Evolutionary conservation across 805 yeast species (phyloP), one percentile per base, ranked within the genome.

Genomic region (Pichia nakasei): DNA sequence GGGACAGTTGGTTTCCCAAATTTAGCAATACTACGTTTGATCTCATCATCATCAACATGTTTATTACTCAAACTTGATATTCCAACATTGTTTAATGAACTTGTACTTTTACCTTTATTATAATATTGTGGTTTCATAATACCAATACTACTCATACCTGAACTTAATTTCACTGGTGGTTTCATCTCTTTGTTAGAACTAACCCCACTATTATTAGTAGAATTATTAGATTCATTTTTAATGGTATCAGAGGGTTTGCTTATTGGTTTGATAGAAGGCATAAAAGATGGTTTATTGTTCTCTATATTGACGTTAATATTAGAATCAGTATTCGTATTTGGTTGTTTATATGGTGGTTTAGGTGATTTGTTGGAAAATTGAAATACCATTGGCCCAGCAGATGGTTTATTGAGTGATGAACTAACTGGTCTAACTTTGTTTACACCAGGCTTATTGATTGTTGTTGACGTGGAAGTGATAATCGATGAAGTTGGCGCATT

Each of bases 51-150:
- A n/a, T 33, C 41, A 9, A 15, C 33, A 29, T 12, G 6, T 17
- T 19, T 20, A 9, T 29, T 29, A 29, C 13, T 29, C 2, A 29
- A 13, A 29, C 32, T 29, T 13, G 17, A 3, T 13, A 29, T 29
- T 13, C 32, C 32, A 15, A 24, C 11, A 24, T 24, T 24, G 27
- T 17, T 15, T 13, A 12, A 12, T 29, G 35, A n/a, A 15, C 32
- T 32, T 17, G 8, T 20, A 18, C 3, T 32, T 17, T 36, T 32
- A 22, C 42, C 38, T 24, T 50, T 55, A 9, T 57, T 57, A 47
- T 56, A 60, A 46, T 52, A 56, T 35, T 55, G 60, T 18, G 60
- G 65, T 46, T 57, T 60, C 22, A 41, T 33, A 4, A 44, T 37
- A 4, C 44, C 44, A 22, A 22, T 17, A 20, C 35, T 27, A 24